These are phyloP conservation scores for Tinospora cordifolia DNA, from an alignment of 164 flowering plant species.

Conservation along the genomic window DNA sequence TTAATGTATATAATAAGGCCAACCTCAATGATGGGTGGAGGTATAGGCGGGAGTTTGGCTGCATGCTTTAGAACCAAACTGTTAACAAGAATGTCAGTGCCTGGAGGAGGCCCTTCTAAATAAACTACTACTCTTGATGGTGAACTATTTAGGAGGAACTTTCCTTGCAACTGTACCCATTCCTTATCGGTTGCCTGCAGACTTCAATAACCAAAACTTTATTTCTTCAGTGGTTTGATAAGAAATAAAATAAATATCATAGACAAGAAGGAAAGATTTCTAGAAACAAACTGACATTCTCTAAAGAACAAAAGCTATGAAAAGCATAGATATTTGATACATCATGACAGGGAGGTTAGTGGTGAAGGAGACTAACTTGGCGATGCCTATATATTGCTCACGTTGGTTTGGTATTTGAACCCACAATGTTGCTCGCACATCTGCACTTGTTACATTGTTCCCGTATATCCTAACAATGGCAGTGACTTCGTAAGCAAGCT, in stretches of 20 bases:
- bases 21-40: slow-evolving; percentile 73
- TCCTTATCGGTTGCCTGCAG: slow-evolving; percentile 82
- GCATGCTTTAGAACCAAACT: slow-evolving; percentile 74
- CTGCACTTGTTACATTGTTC: slow-evolving; percentile 43
- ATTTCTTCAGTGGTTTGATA: slow-evolving; percentile 8
- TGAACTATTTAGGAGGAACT: slow-evolving; percentile 69
- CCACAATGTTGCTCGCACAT: slow-evolving; percentile 71
- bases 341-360: not conserved
- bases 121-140: slow-evolving; percentile 67
- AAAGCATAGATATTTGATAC: not conserved
- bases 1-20: slow-evolving; percentile 10
- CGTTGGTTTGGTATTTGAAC: slow-evolving; percentile 58
- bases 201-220: slow-evolving; percentile 27
- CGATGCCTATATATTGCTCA: slow-evolving; percentile 78
- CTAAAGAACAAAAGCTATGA: not conserved
- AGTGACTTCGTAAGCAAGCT: slow-evolving; percentile 66
- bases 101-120: slow-evolving; percentile 90
- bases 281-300: not conserved
- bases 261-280: not conserved
- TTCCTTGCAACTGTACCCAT: slow-evolving; percentile 79
- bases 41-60: slow-evolving; percentile 59
- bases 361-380: slow-evolving; percentile 40
- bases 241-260: not conserved
- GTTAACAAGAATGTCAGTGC: slow-evolving; percentile 89
- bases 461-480: slow-evolving; percentile 74